These are phyloP conservation scores for Geosmithia flava DNA, from an alignment of 2,329 filamentous ascomycete genomes.

Conservation along the genomic window DNA sequence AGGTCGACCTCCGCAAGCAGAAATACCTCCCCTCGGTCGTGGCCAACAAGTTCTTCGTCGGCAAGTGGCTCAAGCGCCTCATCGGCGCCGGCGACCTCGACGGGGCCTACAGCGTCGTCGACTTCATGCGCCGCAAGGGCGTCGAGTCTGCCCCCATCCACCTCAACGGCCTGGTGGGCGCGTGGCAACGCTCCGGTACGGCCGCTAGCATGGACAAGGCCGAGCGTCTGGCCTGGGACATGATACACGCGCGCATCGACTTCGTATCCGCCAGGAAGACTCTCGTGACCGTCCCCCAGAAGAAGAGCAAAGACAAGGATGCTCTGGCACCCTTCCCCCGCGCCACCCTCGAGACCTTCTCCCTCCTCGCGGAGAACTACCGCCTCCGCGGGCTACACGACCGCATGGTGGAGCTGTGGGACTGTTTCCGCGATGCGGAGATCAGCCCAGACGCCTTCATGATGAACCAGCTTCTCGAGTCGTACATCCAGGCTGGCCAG, in stretches of 20 bases:
- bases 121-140: conserved; percentile 60
- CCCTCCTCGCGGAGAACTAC: conserved; percentile 61
- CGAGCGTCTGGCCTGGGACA: conserved; percentile 60
- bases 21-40: conserved; percentile 33
- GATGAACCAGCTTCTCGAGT: conserved; percentile 66
- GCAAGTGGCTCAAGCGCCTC: conserved; percentile 78
- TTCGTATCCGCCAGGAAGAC: conserved; percentile 39
- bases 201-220: conserved; percentile 44
- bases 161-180: conserved; percentile 70
- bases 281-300: neutral
- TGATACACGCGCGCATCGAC: conserved; percentile 58
- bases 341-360: conserved; percentile 69
- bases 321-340: conserved; percentile 30
- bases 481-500: conserved; percentile 48
- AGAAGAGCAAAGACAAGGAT: neutral
- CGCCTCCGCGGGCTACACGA: conserved; percentile 45
- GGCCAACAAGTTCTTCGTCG: conserved; percentile 70
- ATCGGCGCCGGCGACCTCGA: conserved; percentile 61
- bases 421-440: conserved; percentile 48
- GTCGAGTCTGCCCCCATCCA: conserved; percentile 61
- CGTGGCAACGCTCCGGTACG: conserved; percentile 56
- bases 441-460: conserved; percentile 61
- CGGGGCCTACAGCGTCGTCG: conserved; percentile 59
- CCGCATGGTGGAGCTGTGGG: conserved; percentile 47
- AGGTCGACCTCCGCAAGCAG: conserved; percentile 32